phyloP scores from a whole-genome alignment of 75 land plant genomes.

The Gnetum montanum region DNA sequence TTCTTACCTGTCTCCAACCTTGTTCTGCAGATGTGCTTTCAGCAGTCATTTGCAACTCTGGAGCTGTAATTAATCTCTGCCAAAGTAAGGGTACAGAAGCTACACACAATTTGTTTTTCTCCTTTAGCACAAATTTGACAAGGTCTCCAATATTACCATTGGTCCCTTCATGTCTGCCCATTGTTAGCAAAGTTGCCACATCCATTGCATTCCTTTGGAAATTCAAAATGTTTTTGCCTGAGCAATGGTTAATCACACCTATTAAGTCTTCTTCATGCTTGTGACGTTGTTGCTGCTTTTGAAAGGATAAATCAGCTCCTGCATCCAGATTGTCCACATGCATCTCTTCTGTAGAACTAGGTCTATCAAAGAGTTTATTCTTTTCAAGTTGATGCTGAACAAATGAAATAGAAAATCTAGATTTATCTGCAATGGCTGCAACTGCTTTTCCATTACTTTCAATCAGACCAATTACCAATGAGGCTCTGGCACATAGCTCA shows the following conservation, averaged over 20 bases:
- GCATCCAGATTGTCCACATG: background rate
- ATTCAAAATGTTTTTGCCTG: conserved; percentile 30
- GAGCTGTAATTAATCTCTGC: conserved; percentile 67
- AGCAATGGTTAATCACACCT: conserved; percentile 13
- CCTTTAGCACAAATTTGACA: conserved; percentile 56
- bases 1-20: conserved; percentile 87
- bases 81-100: conserved; percentile 84
- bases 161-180: conserved; percentile 53
- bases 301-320: background rate
- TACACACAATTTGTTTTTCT: conserved; percentile 78
- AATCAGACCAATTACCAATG: conserved; percentile 58
- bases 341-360: background rate
- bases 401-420: conserved; percentile 44
- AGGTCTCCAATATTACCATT: conserved; percentile 46
- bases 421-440: conserved; percentile 61
- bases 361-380: background rate
- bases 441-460: conserved; percentile 80
- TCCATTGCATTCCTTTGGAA: conserved; percentile 63
- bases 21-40: conserved; percentile 91
- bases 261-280: conserved; percentile 8
- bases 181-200: conserved; percentile 62
- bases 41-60: conserved; percentile 55
- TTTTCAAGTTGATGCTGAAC: conserved; percentile 15
- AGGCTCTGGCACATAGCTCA: conserved; percentile 54
- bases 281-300: background rate